Base-by-base conservation (phyloP, 129 eudicot genomes). In the Centella asiatica region DNA sequence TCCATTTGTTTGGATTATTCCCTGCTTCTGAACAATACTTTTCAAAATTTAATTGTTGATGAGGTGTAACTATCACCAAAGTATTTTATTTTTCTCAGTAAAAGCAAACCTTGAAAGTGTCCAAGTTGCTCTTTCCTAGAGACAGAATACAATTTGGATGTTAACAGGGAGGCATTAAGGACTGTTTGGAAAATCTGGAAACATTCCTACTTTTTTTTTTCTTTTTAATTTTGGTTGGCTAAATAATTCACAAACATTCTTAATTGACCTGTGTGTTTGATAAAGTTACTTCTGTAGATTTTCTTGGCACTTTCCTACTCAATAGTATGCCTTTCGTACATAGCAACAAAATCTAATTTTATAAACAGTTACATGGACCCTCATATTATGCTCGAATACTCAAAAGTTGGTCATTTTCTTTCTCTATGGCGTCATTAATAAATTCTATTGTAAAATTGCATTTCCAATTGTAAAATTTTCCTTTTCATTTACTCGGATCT, bases 1-100 rank as follows among this genome's bases (percentile, higher is more conserved):
- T 24, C 36, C 37, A 62, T 26, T 44, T 62, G 66, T 42, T 62
- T 62, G 54, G 36, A 62, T 62, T 57, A 57, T 32, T 57, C 63
- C 46, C 63, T 33, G 46, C 25, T 19, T 12, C 63, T 34, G 63
- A 57, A 9, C 63, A 57, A 34, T 57, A 57, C 63, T 33, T 33
- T 57, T 57, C 63, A 34, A 34, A 33, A 34, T n/a, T 15, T 53
- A 17, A 13, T 14, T 17, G 28, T 10, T 57, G 44, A 57, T 57
- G 63, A 57, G 26, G 28, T 57, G 63, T 34, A 57, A 34, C 63
- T 20, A 34, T 57, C 63, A 57, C 20, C 14, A 18, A 57, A n/a
- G 34, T 10, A 42, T 42, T 42, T n/a, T 42, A 42, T 42, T 13
- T 42, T 42, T 42, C 6, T 42, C 18, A 14, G 40, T 4, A 10